Base-by-base conservation (phyloP, 768 basidiomycete species). In the Hypholoma fasciculare region DNA sequence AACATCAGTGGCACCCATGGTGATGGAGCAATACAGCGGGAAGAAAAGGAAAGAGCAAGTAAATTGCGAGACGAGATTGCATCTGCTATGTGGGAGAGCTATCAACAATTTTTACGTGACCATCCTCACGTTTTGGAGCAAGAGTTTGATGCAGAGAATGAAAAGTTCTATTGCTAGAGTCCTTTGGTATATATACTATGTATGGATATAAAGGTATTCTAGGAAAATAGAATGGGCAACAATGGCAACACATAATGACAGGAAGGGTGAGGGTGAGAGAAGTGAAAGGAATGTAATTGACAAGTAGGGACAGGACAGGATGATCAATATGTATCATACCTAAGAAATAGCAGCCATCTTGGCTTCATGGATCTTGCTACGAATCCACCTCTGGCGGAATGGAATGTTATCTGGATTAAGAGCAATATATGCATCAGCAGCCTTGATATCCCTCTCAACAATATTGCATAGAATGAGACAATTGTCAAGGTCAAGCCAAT, bases 41-140 rank as follows among this genome's bases (percentile, higher is more conserved):
- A n/a, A 51, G 65, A 67, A 48, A 53, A 37, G 34, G 57, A 56
- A 19, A 9, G 54, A 16, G 64, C 62, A 30, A 51, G 39, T n/a
- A 23, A 14, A 36, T 49, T 52, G 5, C 17, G 57, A 12, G 60
- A 67, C 51, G 14, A 46, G 14, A 67, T 65, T 36, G 64, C 62
- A 40, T 16, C 26, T 14, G n/a, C 8, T 19, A 67, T 67, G 64
- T 65, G 60, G 64, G 40, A 52, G 4, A 53, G 54, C 23, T 67
- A 67, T 52, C 60, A 63, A 42, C 36, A 54, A 30, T 58, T 47
- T 49, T 16, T 58, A 50, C 27, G 46, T 0, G 58, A 55, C 7
- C 57, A 58, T 30, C 53, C 61, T 26, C 23, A 61, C 19, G 56
- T 49, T 36, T 36, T 61, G 12, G 52, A 49, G 37, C 34, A 54